phyloP scores from a whole-genome alignment of 805 yeast genomes.

The Wickerhamiella shivajii region DNA sequence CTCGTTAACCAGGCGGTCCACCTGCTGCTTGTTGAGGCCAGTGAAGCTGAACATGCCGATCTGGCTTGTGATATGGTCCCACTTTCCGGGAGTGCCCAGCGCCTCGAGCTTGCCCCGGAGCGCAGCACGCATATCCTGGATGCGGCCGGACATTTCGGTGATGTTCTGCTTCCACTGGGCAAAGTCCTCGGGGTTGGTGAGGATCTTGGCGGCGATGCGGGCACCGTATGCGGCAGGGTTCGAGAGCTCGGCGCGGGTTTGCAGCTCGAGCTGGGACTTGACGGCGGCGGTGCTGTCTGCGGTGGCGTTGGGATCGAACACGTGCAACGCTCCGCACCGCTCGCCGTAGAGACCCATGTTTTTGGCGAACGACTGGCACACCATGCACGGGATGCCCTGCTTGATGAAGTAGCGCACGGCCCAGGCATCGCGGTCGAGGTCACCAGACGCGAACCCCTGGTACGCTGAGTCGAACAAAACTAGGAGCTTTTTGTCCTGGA shows the following conservation, averaged over 20 bases:
- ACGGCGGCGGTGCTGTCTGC: conserved; percentile 30
- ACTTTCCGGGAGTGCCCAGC: conserved; percentile 44
- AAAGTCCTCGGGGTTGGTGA: conserved; percentile 44
- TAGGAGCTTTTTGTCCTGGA: conserved; percentile 44
- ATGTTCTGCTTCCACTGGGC: conserved; percentile 74
- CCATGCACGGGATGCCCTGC: conserved; percentile 28
- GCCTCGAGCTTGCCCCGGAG: conserved; percentile 47
- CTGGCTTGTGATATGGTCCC: conserved; percentile 80
- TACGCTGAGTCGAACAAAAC: conserved; percentile 89
- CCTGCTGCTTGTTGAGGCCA: conserved; percentile 61
- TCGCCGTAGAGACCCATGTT: conserved; percentile 94
- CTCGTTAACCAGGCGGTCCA: conserved; percentile 48
- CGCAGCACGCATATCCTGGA: conserved; percentile 52
- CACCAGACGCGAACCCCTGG: conserved; percentile 89
- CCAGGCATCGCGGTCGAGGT: conserved; percentile 56
- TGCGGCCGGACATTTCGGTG: conserved; percentile 60
- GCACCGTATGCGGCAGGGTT: conserved; percentile 95
- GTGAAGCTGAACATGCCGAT: conserved; percentile 96
- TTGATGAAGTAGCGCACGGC: conserved; percentile 33
- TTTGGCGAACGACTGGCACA: conserved; percentile 89
- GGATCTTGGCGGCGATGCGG: conserved; percentile 66
- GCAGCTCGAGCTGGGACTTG: conserved; percentile 69
- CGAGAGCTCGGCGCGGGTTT: conserved; percentile 76
- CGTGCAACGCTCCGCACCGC: conserved; percentile 73
- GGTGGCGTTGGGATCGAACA: conserved; percentile 35